Percentiles rank a stretch among this genome's conserved stretches.
Conservation (phyloP, 306 rosid genomes). For the Hippophae rhamnoides region DNA sequence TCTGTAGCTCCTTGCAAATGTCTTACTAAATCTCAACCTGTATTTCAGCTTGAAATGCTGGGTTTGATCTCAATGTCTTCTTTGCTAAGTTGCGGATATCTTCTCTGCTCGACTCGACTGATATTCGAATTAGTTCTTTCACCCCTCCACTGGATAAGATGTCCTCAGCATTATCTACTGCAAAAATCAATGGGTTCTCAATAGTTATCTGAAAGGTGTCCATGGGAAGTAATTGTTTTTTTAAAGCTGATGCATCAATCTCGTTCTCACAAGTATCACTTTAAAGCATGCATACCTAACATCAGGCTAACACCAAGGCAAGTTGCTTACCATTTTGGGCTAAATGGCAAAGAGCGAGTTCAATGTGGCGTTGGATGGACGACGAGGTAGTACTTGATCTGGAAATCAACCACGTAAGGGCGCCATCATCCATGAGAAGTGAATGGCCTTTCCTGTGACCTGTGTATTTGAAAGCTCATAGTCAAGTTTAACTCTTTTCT, state of each 20-base stretch:
- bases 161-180: conserved; percentile 48
- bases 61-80: conserved; percentile 33
- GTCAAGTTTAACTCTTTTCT: background rate
- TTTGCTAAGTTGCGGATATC: conserved; percentile 55
- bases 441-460: conserved; percentile 51
- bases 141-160: conserved; percentile 38
- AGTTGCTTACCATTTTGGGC: conserved; percentile 56
- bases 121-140: conserved; percentile 41
- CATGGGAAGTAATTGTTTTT: background rate
- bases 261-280: background rate
- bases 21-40: conserved; percentile 10
- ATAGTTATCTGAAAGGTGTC: background rate
- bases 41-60: conserved; percentile 27
- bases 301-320: conserved; percentile 1
- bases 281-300: background rate
- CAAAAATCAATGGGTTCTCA: background rate
- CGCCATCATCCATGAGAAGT: conserved; percentile 45
- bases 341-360: conserved; percentile 58
- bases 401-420: conserved; percentile 44
- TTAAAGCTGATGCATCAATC: background rate
- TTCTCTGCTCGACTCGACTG: conserved; percentile 40
- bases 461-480: conserved; percentile 15
- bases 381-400: conserved; percentile 34
- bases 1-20: background rate
- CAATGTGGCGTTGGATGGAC: conserved; percentile 52